These are phyloP conservation scores for Beauveria rudraprayagi DNA, from an alignment of 2,329 filamentous ascomycete genomes.

Conservation along the genomic window DNA sequence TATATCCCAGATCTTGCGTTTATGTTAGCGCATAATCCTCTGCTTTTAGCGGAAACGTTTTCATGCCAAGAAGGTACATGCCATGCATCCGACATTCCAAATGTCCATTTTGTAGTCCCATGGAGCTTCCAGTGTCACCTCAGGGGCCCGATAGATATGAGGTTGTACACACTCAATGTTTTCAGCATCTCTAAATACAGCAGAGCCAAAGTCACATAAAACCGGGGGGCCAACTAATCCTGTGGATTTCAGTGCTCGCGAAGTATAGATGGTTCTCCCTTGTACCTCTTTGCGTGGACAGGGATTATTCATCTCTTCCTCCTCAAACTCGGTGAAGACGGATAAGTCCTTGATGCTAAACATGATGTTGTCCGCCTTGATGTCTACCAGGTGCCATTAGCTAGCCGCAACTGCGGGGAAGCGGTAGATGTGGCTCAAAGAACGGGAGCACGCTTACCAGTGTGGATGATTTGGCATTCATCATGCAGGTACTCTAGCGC, in stretches of 20 bases:
- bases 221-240: neutral
- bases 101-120: neutral
- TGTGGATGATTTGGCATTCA: no score
- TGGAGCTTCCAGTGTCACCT: neutral
- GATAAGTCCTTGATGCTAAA: no score
- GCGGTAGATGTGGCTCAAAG: no score
- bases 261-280: neutral
- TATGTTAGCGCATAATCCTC: neutral
- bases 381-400: no score
- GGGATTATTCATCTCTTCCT: no score
- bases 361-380: no score
- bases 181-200: neutral
- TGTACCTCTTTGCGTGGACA: neutral
- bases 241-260: neutral
- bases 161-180: neutral
- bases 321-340: no score
- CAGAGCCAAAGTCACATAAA: neutral
- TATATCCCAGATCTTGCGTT: neutral
- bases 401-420: no score
- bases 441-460: no score
- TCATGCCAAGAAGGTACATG: neutral
- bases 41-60: neutral
- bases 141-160: neutral
- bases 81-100: conserved; percentile 1
- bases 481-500: no score